These are phyloP conservation scores for Penicillium concentricum DNA, from an alignment of 2,329 filamentous ascomycete genomes.

Conservation along the genomic window DNA sequence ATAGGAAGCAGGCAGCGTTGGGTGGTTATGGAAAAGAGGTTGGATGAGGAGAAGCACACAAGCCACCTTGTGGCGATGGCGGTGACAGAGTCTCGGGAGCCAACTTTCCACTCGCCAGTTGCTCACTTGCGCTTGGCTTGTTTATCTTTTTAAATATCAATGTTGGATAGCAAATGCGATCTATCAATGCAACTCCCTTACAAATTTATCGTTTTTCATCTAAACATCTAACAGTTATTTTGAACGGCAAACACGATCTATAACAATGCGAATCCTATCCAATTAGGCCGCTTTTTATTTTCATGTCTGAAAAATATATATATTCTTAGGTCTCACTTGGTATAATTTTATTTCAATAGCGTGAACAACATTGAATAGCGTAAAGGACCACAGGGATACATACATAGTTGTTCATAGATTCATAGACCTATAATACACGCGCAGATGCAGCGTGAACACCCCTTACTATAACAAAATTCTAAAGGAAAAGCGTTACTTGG, in stretches of 20 bases:
- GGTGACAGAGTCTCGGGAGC: slow-evolving; percentile 20
- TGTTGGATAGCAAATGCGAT: too few species aligned
- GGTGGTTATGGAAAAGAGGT: slow-evolving; percentile 12
- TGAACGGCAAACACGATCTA: neutral
- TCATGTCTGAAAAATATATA: neutral
- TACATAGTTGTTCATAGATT: too few species aligned
- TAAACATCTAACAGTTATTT: fast-evolving
- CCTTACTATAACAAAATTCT: too few species aligned
- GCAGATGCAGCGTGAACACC: too few species aligned
- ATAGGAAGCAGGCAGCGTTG: neutral
- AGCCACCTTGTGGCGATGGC: slow-evolving; percentile 30
- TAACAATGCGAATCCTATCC: too few species aligned
- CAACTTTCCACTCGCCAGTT: neutral
- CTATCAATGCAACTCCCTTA: too few species aligned
- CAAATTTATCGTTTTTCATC: neutral
- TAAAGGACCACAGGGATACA: too few species aligned
- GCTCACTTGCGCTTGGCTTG: neutral
- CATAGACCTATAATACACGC: too few species aligned
- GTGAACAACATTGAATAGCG: too few species aligned
- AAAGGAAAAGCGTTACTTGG: too few species aligned
- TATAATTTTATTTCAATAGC: too few species aligned
- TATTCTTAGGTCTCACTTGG: neutral
- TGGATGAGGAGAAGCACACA: slow-evolving; percentile 24
- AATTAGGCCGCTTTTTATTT: neutral
- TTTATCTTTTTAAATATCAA: too few species aligned